Evolutionary conservation across 306 rosid species (phyloP).

Genomic region (Vigna hirtella): DNA sequence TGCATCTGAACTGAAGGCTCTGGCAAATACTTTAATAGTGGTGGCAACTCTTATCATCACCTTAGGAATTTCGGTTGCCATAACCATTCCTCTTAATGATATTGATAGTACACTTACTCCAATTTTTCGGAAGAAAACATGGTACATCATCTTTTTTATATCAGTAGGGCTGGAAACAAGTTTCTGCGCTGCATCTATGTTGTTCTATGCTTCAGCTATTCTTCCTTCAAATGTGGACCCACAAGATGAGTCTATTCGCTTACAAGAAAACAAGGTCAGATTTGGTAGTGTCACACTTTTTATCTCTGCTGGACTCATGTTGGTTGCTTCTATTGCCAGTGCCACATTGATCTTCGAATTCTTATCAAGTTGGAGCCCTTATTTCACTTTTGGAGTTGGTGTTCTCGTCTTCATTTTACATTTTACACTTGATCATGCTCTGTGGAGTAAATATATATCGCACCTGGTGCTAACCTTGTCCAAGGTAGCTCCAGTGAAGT

Average conservation of each 20-base stretch:
- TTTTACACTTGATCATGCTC: background rate
- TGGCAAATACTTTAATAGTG: background rate
- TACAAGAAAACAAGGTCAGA: background rate
- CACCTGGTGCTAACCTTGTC: background rate
- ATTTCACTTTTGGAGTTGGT: background rate
- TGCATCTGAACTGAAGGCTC: background rate
- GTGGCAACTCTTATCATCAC: slow-evolving; percentile 3
- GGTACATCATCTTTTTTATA: background rate
- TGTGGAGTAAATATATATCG: background rate
- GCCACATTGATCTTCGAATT: background rate
- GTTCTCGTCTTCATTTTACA: background rate
- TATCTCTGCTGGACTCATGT: background rate
- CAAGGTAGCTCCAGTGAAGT: background rate
- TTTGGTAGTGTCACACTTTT: background rate
- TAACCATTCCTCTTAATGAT: background rate
- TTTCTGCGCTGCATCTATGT: background rate
- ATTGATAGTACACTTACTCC: background rate
- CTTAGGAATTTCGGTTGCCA: background rate
- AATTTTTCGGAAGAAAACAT: background rate
- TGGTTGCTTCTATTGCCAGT: background rate
- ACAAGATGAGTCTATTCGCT: background rate
- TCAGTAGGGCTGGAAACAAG: background rate
- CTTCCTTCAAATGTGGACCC: background rate
- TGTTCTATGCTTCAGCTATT: slow-evolving; percentile 6
- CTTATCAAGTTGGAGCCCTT: background rate